Percentiles rank a stretch among this genome's conserved stretches.
These are phyloP conservation scores for Solanum gandarillasii DNA, from an alignment of 257 asterid genomes.

Conservation along the genomic window DNA sequence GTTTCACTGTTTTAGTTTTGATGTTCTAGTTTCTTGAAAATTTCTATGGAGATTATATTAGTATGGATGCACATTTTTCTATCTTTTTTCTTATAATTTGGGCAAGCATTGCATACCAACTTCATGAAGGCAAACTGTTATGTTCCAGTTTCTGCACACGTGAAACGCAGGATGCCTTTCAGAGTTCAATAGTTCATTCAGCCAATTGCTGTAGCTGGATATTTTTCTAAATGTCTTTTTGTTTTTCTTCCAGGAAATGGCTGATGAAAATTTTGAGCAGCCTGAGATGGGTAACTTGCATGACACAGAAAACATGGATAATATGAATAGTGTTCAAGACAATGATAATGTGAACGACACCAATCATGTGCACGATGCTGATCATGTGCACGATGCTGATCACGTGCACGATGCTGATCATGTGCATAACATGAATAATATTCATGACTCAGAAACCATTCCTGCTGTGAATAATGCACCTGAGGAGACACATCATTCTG, in stretches of 20 bases:
- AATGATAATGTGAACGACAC: not conserved
- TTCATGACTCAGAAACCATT: not conserved
- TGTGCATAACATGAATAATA: not conserved
- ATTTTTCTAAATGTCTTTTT: not conserved
- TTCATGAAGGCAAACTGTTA: not conserved
- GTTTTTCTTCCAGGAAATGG: slow-evolving; percentile 26
- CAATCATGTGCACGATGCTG: not conserved
- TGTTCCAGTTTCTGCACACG: not conserved
- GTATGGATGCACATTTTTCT: not conserved
- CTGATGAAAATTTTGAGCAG: slow-evolving; percentile 25
- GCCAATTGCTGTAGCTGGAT: not conserved
- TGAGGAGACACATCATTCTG: slow-evolving; percentile 25
- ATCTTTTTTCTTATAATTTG: not conserved
- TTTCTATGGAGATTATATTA: not conserved
- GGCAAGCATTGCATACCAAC: not conserved
- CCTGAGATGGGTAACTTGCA: not conserved
- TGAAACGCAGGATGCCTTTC: not conserved
- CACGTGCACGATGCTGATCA: not conserved
- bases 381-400: not conserved
- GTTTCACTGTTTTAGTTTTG: not conserved
- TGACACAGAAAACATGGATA: not conserved
- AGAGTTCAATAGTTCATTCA: not conserved
- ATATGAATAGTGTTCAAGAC: not conserved
- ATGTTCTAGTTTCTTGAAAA: not conserved
- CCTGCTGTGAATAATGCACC: slow-evolving; percentile 4